A percentile compares a stretch with the other conserved stretches of the same genome.
Conservation (phyloP, 2,329 filamentous ascomycete species). For the Fusarium dlaminii region DNA sequence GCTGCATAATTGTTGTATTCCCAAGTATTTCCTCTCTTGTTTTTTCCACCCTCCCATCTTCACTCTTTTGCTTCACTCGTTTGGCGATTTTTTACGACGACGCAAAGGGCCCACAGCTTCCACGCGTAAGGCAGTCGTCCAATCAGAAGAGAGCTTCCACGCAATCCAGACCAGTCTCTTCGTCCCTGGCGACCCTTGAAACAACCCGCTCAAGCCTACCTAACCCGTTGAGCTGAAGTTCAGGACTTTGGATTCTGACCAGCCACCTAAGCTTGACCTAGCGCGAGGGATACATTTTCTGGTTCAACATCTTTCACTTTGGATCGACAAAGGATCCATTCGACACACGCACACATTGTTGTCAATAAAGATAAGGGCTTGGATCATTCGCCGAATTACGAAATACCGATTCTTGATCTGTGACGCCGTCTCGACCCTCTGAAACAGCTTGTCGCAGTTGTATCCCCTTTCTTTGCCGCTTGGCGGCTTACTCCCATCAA, state of each 20-base stretch:
- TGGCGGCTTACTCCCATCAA: slow-evolving; percentile 22
- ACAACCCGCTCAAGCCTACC: not conserved
- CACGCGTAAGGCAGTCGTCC: slow-evolving; percentile 27
- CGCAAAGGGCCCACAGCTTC: slow-evolving; percentile 30
- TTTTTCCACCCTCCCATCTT: not conserved
- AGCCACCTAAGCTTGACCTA: slow-evolving; percentile 26
- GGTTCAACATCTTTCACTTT: slow-evolving; percentile 5
- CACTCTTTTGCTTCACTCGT: not conserved
- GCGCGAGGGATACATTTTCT: slow-evolving; percentile 6
- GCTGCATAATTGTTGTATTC: not conserved
- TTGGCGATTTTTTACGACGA: not conserved
- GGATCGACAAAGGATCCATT: not conserved
- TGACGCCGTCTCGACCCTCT: slow-evolving; percentile 9
- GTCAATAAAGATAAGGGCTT: not conserved
- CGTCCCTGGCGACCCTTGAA: slow-evolving; percentile 30
- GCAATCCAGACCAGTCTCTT: slow-evolving; percentile 31
- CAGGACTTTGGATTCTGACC: slow-evolving; percentile 19
- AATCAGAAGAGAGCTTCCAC: slow-evolving; percentile 37
- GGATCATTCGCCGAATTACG: not conserved
- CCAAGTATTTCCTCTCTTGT: slow-evolving; percentile 4
- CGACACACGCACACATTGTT: not conserved
- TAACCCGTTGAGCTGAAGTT: slow-evolving; percentile 15
- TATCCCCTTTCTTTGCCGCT: slow-evolving; percentile 37
- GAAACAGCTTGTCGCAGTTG: slow-evolving; percentile 24
- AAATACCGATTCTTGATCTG: slow-evolving; percentile 9